These are phyloP conservation scores for Solanum appendiculatum DNA, from an alignment of 257 asterid species.

Conservation along the genomic window DNA sequence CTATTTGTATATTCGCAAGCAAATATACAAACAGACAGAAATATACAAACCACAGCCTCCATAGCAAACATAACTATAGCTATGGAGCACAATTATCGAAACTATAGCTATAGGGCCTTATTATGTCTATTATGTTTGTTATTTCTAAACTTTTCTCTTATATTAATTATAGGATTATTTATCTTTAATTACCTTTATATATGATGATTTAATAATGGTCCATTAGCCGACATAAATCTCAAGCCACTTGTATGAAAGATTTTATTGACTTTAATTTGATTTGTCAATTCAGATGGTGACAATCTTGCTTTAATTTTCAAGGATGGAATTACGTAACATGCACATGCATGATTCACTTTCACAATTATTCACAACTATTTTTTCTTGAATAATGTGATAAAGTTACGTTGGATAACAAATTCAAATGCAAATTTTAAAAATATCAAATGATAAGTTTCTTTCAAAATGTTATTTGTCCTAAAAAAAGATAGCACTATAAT, in stretches of 20 bases:
- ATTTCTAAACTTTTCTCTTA: no score
- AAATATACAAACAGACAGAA: no score
- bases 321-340: not conserved
- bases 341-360: slow-evolving; percentile 5
- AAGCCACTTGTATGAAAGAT: not conserved
- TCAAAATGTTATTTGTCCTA: no score
- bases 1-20: no score
- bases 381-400: slow-evolving; percentile 1
- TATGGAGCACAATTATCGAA: no score
- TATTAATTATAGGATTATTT: not conserved
- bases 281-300: not conserved
- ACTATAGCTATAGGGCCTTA: no score
- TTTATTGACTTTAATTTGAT: not conserved
- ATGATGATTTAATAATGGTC: not conserved
- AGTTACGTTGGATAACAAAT: not conserved
- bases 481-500: no score
- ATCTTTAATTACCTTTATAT: not conserved
- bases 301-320: not conserved
- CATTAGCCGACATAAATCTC: not conserved
- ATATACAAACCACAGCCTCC: no score
- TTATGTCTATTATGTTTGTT: no score
- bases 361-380: not conserved
- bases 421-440: not conserved
- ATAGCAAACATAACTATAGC: no score
- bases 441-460: no score